phyloP scores from a whole-genome alignment of 352 stramenopile species.

The Phytophthora quininea region DNA sequence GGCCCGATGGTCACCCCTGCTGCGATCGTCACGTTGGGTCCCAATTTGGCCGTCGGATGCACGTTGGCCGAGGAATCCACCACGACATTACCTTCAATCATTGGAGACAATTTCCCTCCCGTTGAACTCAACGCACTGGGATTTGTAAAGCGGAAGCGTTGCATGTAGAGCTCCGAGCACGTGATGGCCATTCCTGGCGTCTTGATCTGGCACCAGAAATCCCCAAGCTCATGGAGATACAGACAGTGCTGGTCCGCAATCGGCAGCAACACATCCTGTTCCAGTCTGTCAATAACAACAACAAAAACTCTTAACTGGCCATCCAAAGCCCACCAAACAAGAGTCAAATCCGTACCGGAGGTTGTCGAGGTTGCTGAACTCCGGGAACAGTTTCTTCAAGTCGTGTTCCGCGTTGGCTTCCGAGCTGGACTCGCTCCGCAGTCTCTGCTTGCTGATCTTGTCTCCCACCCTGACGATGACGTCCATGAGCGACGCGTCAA shows the following conservation, averaged over 20 bases:
- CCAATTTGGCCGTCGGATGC: constrained; percentile 85
- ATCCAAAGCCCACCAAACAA: constrained; percentile 5
- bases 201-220: constrained; percentile 93
- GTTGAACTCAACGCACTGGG: constrained; percentile 79
- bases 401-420: constrained; percentile 79
- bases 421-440: constrained; percentile 74
- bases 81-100: constrained; percentile 90
- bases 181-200: constrained; percentile 90
- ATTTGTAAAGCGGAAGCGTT: constrained; percentile 90
- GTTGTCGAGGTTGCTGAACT: constrained; percentile 88
- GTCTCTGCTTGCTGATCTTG: constrained; percentile 78
- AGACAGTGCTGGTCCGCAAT: constrained; percentile 76
- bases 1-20: constrained; percentile 84
- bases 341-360: constrained; percentile 53
- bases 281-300: constrained; percentile 44
- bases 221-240: constrained; percentile 82
- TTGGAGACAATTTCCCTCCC: constrained; percentile 81
- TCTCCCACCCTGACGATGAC: constrained; percentile 81
- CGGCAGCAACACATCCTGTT: constrained; percentile 87
- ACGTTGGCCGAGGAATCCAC: constrained; percentile 80
- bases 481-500: constrained; percentile 84
- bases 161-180: constrained; percentile 92
- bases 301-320: too few species aligned
- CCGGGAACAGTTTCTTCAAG: constrained; percentile 86
- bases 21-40: constrained; percentile 87